phyloP scores from a whole-genome alignment of 441 rosid species.

The Mallotus repandus region DNA sequence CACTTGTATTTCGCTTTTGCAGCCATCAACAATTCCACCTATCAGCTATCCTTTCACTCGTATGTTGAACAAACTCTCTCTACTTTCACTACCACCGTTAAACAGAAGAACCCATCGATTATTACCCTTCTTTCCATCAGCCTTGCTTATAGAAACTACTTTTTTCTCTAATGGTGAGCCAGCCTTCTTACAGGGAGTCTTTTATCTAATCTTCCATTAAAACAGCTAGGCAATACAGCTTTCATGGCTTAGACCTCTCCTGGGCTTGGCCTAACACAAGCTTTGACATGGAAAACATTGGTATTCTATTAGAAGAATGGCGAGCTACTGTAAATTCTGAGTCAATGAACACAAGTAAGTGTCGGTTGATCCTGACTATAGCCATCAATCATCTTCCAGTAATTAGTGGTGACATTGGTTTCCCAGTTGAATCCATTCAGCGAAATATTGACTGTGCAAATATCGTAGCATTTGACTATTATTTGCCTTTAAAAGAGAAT shows the following conservation, averaged over 20 bases:
- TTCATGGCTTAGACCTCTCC: constrained; percentile 39
- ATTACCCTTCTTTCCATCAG: constrained; percentile 37
- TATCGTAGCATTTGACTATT: constrained; percentile 44
- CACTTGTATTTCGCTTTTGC: constrained; percentile 43
- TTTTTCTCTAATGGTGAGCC: constrained; percentile 27
- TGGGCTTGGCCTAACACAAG: constrained; percentile 33
- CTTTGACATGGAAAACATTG: constrained; percentile 27
- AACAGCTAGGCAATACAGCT: constrained; percentile 38
- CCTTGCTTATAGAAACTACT: constrained; percentile 7
- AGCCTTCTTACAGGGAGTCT: constrained; percentile 29
- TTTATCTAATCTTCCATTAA: constrained; percentile 39
- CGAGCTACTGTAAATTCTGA: constrained; percentile 37
- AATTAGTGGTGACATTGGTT: constrained; percentile 15
- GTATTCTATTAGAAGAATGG: constrained; percentile 36
- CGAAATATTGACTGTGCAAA: constrained; percentile 47
- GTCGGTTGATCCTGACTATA: constrained; percentile 28
- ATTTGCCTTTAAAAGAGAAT: constrained; percentile 38
- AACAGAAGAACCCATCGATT: constrained; percentile 38
- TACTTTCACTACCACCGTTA: constrained; percentile 28
- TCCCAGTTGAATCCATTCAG: constrained; percentile 34
- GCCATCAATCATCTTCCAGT: constrained; percentile 23
- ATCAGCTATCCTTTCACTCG: constrained; percentile 17
- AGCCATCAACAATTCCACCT: constrained; percentile 29
- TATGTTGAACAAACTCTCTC: constrained; percentile 18
- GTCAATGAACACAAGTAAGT: constrained; percentile 21